Base-by-base conservation (phyloP, 345 rosid genomes). In the Cochlearia excelsa region DNA sequence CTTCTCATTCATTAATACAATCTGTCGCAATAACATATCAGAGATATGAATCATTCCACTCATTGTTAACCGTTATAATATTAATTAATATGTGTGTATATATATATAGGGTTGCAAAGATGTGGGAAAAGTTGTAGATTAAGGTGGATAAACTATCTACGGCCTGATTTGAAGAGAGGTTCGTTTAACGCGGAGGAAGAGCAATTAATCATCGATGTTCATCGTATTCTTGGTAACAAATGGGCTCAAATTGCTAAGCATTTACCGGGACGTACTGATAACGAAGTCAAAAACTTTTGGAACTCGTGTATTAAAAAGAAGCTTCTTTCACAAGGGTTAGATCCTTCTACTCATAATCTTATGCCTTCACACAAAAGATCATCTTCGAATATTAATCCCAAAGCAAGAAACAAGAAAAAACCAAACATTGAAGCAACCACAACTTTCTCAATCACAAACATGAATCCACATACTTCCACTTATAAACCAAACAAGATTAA, bases 251-350 rank as follows among this genome's bases (percentile, higher is more conserved):
- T 74, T 51, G 77, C 77, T 9, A 85, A 85, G 71, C 93, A 85
- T 55, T 72, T 85, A 0, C 93, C 93, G 0, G 93, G 93, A 50
- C 78, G 93, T 51, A 85, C 93, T 7, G 93, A 85, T 65, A 85
- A 85, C 33, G 93, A 85, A 66, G 86, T 85, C 57, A 83, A 83
- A 72, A 85, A 85, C 59, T 85, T 78, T 68, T 85, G 93, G 93
- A 85, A 85, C 71, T 85, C 93, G 4, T 78, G 85, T 76, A 72
- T 85, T 4, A 85, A 81, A 75, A 85, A 85, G 67, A 85, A 85
- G 61, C 72, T 85, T 31, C 71, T 83, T 26, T 80, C 88, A 9
- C 83, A 79, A 73, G 93, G 71, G 44, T 65, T 73, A 46, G 86
- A 73, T 49, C 87, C 87, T 8, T 74, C 69, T 35, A 82, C 87